phyloP scores from a whole-genome alignment of 129 eudicot genomes.

The Gnaphalium uliginosum region DNA sequence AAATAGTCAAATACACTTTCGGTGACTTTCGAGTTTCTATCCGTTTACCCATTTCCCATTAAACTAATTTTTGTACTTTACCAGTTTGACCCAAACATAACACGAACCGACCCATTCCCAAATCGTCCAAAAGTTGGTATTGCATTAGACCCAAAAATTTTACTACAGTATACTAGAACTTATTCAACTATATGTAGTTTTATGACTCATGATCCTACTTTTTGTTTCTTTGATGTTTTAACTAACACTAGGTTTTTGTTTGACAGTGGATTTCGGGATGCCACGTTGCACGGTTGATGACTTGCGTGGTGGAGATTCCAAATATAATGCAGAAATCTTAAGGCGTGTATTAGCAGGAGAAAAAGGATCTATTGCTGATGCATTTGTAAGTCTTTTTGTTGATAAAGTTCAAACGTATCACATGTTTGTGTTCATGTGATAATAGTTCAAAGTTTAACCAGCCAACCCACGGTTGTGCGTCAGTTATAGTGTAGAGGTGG shows the following conservation, averaged over 20 bases:
- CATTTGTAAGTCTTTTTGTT: conserved; percentile 61
- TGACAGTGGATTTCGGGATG: conserved; percentile 85
- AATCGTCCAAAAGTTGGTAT: not conserved
- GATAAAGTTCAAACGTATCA: not conserved
- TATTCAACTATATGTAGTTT: not conserved
- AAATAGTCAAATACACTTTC: not conserved
- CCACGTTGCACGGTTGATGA: conserved; percentile 84
- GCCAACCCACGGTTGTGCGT: not conserved
- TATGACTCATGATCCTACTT: not conserved
- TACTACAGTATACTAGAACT: not conserved
- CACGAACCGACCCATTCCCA: not conserved
- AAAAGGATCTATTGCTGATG: conserved; percentile 82
- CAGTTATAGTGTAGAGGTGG: not conserved
- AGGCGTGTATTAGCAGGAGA: conserved; percentile 84
- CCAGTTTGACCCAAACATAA: not conserved
- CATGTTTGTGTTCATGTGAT: conserved; percentile 11
- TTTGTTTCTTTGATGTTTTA: not conserved
- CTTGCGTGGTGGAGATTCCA: conserved; percentile 81
- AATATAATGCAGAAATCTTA: conserved; percentile 67
- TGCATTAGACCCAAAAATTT: not conserved
- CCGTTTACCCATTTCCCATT: not conserved
- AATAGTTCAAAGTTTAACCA: conserved; percentile 3
- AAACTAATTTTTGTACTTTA: too few species aligned
- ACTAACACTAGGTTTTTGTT: conserved; percentile 2
- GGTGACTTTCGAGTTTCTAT: not conserved